A percentile compares a stretch with the other conserved stretches of the same genome.
These are phyloP conservation scores for Gnaphalium uliginosum DNA, from an alignment of 129 eudicot genomes.

Conservation along the genomic window DNA sequence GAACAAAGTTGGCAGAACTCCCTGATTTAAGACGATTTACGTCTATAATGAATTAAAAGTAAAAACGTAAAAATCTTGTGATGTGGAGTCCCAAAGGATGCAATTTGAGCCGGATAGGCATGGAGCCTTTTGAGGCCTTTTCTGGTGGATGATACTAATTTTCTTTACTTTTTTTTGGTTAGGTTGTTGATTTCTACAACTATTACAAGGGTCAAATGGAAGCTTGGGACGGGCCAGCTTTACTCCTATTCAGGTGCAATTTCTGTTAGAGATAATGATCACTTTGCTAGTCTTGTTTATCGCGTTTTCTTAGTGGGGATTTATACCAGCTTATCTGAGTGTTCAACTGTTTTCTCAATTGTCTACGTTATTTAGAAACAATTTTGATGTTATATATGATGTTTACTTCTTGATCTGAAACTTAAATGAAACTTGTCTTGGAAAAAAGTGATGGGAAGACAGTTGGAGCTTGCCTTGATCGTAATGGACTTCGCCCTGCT, in stretches of 20 bases:
- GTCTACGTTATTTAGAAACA: not conserved
- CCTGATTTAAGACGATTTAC: not conserved
- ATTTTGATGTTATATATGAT: not conserved
- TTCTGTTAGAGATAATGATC: not conserved
- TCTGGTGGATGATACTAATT: constrained; percentile 5
- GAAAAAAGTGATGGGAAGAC: constrained; percentile 90
- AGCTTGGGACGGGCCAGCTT: constrained; percentile 99
- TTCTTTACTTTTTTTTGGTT: constrained; percentile 12
- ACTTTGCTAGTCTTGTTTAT: not conserved
- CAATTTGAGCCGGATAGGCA: not conserved
- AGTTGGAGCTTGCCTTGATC: constrained; percentile 98
- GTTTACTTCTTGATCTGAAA: not conserved
- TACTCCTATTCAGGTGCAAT: constrained; percentile 83
- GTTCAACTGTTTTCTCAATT: constrained; percentile 6
- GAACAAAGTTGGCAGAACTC: not conserved
- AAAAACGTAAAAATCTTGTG: not conserved
- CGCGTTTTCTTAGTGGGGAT: not conserved
- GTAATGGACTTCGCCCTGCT: constrained; percentile 99
- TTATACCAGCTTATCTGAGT: not conserved
- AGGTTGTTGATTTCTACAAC: constrained; percentile 92
- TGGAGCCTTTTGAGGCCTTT: not conserved
- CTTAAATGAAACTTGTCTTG: constrained; percentile 13
- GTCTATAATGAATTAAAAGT: not conserved
- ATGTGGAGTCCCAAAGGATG: not conserved
- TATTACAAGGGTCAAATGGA: constrained; percentile 99